Evolutionary conservation across 129 eudicot species (phyloP), one percentile per base, ranked within the genome.

Genomic region (Deinandra increscens): DNA sequence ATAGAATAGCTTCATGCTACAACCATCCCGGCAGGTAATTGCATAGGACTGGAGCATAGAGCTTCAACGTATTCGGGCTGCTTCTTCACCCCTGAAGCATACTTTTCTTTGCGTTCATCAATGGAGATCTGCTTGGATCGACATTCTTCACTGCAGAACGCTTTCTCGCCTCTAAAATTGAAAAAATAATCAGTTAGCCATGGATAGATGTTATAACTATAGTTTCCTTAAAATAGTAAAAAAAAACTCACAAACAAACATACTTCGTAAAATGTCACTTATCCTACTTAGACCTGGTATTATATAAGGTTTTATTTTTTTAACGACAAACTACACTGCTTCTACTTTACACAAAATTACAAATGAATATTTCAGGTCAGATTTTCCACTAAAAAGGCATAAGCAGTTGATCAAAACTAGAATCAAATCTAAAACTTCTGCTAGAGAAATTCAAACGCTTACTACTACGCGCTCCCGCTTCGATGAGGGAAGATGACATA

Each of bases 81-180:
- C 58, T 86, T 85, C 80, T 45, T 83, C 67, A 68, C 74, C 39
- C 80, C 73, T 2, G 87, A 81, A 34, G 81, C 78, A 14, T 80
- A 37, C 75, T 81, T 89, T 19, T 89, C 96, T 77, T 81, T 83
- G 79, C 19, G 81, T 69, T 89, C 92, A 56, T 86, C 89, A 14
- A 70, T 38, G 43, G 73, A 71, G 19, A 89, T 89, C 51, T 86
- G 92, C 60, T 78, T 77, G 92, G 36, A 62, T 46, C 92, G 89
- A 48, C 96, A 89, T 63, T 89, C 87, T 60, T 80, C 87, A 19
- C 96, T 86, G 74, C 96, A 89, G 75, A 89, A 89, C 3, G 89
- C 96, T 74, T 86, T 86, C 69, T 89, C 96, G 26, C 96, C 96
- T 45, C 96, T 86, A 81, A 68, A 54, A 15, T 22, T n/a, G 36